phyloP scores from a whole-genome alignment of 2,329 filamentous ascomycete species.

The Fusarium subglutinans region DNA sequence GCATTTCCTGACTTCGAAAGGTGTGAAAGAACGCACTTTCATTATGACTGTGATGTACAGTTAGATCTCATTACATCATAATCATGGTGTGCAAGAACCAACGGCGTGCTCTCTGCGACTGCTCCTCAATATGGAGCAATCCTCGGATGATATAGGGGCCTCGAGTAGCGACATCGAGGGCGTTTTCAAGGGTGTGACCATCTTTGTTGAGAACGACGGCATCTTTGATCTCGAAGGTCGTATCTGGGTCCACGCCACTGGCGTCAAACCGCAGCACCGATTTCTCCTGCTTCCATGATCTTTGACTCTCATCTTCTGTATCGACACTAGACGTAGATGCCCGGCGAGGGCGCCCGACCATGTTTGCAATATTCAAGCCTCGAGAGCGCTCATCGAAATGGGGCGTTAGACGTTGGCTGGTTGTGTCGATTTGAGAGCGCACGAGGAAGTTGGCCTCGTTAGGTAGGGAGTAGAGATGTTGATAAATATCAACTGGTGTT shows the following conservation, averaged over 20 bases:
- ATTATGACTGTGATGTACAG: conserved; percentile 44
- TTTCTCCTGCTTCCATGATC: conserved; percentile 48
- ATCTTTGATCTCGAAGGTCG: conserved; percentile 69
- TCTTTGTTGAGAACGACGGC: conserved; percentile 67
- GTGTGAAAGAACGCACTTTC: conserved; percentile 43
- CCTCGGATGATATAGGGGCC: conserved; percentile 72
- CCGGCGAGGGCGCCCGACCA: conserved; percentile 53
- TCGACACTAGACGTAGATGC: conserved; percentile 58
- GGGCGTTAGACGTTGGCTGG: background rate
- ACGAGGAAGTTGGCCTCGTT: background rate
- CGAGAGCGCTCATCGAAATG: conserved; percentile 25
- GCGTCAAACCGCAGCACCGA: conserved; percentile 45
- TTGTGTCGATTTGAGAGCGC: background rate
- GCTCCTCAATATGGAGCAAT: conserved; percentile 61
- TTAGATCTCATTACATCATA: conserved; percentile 18
- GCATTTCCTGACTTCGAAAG: conserved; percentile 64
- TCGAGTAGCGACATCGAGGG: conserved; percentile 67
- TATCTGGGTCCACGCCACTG: conserved; percentile 57
- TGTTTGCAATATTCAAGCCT: conserved; percentile 45
- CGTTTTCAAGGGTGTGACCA: conserved; percentile 64
- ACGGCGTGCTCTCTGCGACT: conserved; percentile 50
- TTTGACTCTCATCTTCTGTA: conserved; percentile 51
- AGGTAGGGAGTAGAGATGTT: background rate
- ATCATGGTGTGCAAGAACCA: conserved; percentile 33
- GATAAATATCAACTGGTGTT: background rate